phyloP scores from a whole-genome alignment of 352 stramenopile species.

The Phytophthora capsici region DNA sequence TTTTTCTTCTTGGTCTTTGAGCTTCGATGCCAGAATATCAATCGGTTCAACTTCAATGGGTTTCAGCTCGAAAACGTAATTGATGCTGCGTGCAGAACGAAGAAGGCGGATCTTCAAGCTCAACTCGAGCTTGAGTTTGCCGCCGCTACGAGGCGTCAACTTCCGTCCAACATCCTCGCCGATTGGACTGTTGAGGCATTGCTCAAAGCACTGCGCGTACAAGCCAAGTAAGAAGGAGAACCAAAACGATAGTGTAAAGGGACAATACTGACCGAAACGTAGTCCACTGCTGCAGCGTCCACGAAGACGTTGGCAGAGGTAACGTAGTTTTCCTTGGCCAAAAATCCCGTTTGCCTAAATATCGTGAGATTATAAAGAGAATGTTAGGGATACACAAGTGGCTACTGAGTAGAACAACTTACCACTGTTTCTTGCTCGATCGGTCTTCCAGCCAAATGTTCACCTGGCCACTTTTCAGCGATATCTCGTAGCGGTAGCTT shows the following conservation, averaged over 20 bases:
- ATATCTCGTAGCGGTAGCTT: not conserved
- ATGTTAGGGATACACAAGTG: too few species aligned
- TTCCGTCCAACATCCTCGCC: not conserved
- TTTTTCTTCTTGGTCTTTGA: constrained; percentile 26
- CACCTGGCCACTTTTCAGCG: not conserved
- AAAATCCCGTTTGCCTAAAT: not conserved
- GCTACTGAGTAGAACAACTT: too few species aligned
- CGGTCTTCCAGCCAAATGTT: not conserved
- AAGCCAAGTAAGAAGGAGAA: too few species aligned
- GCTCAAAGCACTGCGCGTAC: too few species aligned
- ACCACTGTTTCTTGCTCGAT: constrained; percentile 2
- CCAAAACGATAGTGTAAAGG: too few species aligned
- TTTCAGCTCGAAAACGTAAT: constrained; percentile 13
- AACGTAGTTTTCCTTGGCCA: constrained; percentile 1
- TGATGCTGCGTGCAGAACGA: constrained; percentile 3
- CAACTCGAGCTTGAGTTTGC: constrained; percentile 11
- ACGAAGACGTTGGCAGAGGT: not conserved
- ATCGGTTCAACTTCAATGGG: constrained; percentile 13
- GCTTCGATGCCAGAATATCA: constrained; percentile 24
- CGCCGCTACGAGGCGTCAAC: not conserved
- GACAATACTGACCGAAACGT: constrained; percentile 1
- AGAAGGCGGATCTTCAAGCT: constrained; percentile 20
- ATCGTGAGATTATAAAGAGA: too few species aligned
- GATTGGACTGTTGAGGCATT: too few species aligned
- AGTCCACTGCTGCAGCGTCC: not conserved